Conservation (phyloP, 177 flowering plant species). For the Vitis hybrid region DNA sequence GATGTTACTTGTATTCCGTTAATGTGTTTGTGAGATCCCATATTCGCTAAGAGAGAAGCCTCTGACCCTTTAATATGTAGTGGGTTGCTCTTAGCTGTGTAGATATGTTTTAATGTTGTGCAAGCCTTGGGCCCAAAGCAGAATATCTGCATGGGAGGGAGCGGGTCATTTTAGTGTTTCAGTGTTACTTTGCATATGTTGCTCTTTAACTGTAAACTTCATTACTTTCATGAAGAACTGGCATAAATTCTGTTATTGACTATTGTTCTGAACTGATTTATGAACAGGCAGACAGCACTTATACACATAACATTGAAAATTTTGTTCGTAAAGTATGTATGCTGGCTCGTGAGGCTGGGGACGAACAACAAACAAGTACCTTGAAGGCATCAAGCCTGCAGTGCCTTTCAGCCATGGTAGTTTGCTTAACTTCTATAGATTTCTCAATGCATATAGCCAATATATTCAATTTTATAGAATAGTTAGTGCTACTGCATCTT, state of each 20-base stretch:
- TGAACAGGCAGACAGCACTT: slow-evolving; percentile 78
- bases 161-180: too few species aligned
- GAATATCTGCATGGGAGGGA: too few species aligned
- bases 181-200: too few species aligned
- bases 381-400: slow-evolving; percentile 86
- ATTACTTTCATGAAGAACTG: neutral
- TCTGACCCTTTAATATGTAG: too few species aligned
- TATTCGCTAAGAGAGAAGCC: too few species aligned
- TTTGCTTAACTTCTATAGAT: neutral
- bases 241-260: neutral
- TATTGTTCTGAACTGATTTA: neutral
- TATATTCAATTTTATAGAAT: neutral
- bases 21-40: too few species aligned
- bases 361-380: slow-evolving; percentile 42
- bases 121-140: too few species aligned
- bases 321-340: slow-evolving; percentile 65
- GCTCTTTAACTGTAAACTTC: neutral
- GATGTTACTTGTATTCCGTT: too few species aligned
- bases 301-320: slow-evolving; percentile 70
- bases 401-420: slow-evolving; percentile 94
- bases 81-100: too few species aligned
- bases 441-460: neutral
- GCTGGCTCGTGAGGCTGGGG: slow-evolving; percentile 58
- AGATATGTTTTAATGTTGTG: too few species aligned
- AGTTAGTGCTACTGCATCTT: too few species aligned